phyloP scores from a whole-genome alignment of 1,284 basidiomycete species.

The Cutaneotrichosporon sp. region DNA sequence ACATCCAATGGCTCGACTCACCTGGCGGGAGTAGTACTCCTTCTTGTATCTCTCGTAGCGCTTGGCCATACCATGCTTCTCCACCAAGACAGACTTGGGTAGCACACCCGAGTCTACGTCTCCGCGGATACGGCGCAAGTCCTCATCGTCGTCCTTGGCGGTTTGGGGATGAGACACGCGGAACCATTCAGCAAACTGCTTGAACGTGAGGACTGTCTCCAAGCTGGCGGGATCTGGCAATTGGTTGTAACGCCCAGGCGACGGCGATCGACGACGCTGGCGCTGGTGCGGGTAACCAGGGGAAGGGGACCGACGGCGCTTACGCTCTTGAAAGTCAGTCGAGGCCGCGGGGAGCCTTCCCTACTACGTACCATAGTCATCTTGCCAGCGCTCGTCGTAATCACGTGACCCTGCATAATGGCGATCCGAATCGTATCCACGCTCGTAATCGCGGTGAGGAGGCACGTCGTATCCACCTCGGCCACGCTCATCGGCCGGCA shows the following conservation, averaged over 20 bases:
- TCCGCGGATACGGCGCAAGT: constrained; percentile 33
- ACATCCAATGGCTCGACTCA: constrained; percentile 55
- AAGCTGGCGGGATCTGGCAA: constrained; percentile 71
- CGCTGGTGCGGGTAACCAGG: constrained; percentile 63
- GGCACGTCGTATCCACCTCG: constrained; percentile 9
- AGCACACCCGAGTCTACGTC: constrained; percentile 29
- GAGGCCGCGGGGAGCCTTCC: neutral
- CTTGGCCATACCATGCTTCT: constrained; percentile 59
- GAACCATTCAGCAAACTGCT: constrained; percentile 89
- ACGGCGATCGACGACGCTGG: constrained; percentile 36
- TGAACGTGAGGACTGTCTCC: constrained; percentile 75
- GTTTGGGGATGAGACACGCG: constrained; percentile 73
- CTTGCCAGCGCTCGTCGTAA: constrained; percentile 36
- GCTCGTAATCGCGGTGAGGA: constrained; percentile 8
- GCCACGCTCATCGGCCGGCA: neutral
- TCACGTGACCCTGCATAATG: constrained; percentile 13
- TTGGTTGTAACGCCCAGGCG: constrained; percentile 19
- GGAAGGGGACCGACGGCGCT: constrained; percentile 78
- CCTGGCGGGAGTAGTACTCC: constrained; percentile 78
- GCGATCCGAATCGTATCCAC: constrained; percentile 2
- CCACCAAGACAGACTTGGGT: constrained; percentile 59
- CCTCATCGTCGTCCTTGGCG: constrained; percentile 54
- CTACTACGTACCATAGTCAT: constrained; percentile 38
- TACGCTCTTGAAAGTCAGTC: constrained; percentile 55
- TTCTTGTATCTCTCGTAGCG: constrained; percentile 91